phyloP scores from a whole-genome alignment of 2,329 filamentous ascomycete genomes.

The Clonostachys rosea region DNA sequence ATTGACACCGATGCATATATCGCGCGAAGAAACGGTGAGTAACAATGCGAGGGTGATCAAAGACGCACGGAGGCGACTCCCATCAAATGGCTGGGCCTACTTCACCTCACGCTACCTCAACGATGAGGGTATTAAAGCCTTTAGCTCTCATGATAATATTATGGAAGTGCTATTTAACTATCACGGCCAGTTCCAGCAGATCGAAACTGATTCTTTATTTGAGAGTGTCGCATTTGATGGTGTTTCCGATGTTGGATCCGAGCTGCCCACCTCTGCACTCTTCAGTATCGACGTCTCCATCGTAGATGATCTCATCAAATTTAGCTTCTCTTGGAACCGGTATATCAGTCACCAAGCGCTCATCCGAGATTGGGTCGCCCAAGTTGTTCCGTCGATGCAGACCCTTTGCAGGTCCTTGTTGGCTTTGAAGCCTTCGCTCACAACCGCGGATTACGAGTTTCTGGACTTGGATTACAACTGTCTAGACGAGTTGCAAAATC shows the following conservation, averaged over 20 bases:
- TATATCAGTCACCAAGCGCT: slow-evolving; percentile 3
- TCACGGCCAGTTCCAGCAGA: slow-evolving; percentile 4
- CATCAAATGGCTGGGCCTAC: background rate
- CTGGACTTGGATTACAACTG: background rate
- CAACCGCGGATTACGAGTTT: slow-evolving; percentile 4
- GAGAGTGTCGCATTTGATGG: slow-evolving; percentile 4
- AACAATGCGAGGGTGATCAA: slow-evolving; percentile 7
- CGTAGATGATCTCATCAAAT: background rate
- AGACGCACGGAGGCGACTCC: slow-evolving; percentile 5
- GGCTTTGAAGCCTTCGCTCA: background rate
- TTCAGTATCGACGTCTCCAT: slow-evolving; percentile 4
- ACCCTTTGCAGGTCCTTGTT: background rate
- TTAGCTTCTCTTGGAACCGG: slow-evolving; percentile 3
- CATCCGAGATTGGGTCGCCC: slow-evolving; percentile 1
- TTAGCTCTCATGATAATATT: background rate
- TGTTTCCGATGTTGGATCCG: slow-evolving; percentile 1
- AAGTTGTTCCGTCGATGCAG: background rate
- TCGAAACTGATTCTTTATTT: background rate
- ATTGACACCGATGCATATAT: slow-evolving; percentile 12
- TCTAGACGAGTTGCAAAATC: too few relatives aligned
- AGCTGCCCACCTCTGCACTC: slow-evolving; percentile 2
- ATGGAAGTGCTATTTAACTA: slow-evolving; percentile 3
- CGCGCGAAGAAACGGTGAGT: background rate
- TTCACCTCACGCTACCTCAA: slow-evolving; percentile 12
- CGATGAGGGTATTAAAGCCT: slow-evolving; percentile 11